A percentile compares a stretch with the other conserved stretches of the same genome.
Conservation (phyloP, 2,329 filamentous ascomycete genomes). For the Colletotrichum orchidophilum region DNA sequence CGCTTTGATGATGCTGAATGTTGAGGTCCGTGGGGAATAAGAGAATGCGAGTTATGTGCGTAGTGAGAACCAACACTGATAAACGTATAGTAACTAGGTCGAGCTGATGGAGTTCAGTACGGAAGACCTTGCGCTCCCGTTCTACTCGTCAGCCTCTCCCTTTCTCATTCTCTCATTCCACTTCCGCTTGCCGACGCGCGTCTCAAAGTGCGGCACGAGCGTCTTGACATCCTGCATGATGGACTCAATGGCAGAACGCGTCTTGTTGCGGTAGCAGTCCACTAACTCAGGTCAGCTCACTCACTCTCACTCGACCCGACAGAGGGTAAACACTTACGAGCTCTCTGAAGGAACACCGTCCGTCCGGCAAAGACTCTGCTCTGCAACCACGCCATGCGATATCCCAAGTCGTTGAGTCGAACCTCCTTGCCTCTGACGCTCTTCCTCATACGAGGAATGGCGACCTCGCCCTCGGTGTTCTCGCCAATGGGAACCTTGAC, state of each 20-base stretch:
- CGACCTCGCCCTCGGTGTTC: slow-evolving; percentile 76
- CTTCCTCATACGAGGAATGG: slow-evolving; percentile 78
- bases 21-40: slow-evolving; percentile 7
- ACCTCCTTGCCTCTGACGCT: slow-evolving; percentile 81
- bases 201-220: slow-evolving; percentile 88
- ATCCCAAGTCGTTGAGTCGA: slow-evolving; percentile 91
- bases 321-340: slow-evolving; percentile 71
- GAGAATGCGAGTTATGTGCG: slow-evolving; percentile 16
- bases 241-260: slow-evolving; percentile 80
- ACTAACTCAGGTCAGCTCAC: slow-evolving; percentile 61
- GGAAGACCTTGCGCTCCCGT: background rate
- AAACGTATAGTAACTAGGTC: slow-evolving; percentile 3
- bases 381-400: slow-evolving; percentile 96
- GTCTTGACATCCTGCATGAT: slow-evolving; percentile 78
- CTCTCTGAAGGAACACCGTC: slow-evolving; percentile 89
- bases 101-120: background rate
- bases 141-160: slow-evolving; percentile 40
- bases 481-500: slow-evolving; percentile 74
- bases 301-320: background rate
- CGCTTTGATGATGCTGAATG: slow-evolving; percentile 29
- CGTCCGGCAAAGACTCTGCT: slow-evolving; percentile 89
- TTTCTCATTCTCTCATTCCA: slow-evolving; percentile 69
- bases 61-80: slow-evolving; percentile 4
- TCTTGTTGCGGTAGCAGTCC: slow-evolving; percentile 94
- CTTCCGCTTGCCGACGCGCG: slow-evolving; percentile 82